These are phyloP conservation scores for Cryptosporidium xiaoi DNA, from an alignment of 169 alveolate genomes.

Conservation along the genomic window DNA sequence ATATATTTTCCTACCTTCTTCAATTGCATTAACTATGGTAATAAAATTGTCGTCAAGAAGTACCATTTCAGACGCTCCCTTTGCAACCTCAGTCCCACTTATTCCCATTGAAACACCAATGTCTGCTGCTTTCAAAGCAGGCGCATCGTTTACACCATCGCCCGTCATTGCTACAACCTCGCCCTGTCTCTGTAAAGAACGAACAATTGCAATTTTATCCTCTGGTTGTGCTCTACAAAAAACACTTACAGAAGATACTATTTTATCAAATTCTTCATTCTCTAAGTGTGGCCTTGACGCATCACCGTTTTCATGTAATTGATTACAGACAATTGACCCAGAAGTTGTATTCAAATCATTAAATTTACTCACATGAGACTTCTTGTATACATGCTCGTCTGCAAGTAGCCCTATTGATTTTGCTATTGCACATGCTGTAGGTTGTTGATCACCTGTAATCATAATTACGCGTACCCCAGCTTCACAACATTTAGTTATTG, in stretches of 20 bases:
- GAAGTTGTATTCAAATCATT: slow-evolving; percentile 3
- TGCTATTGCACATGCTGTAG: slow-evolving; percentile 97
- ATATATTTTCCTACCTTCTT: slow-evolving; percentile 91
- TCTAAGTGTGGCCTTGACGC: slow-evolving; percentile 82
- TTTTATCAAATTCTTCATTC: slow-evolving; percentile 82
- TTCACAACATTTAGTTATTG: slow-evolving; percentile 92
- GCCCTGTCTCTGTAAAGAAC: slow-evolving; percentile 88
- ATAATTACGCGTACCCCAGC: slow-evolving; percentile 98
- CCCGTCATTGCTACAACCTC: slow-evolving; percentile 93
- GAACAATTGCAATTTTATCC: slow-evolving; percentile 91
- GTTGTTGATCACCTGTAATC: slow-evolving; percentile 99
- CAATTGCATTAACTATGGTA: slow-evolving; percentile 90
- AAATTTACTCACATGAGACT: slow-evolving; percentile 6
- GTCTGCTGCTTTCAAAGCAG: slow-evolving; percentile 91
- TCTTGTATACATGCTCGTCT: slow-evolving; percentile 25
- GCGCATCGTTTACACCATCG: slow-evolving; percentile 94
- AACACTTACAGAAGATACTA: slow-evolving; percentile 83
- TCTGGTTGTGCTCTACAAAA: slow-evolving; percentile 92
- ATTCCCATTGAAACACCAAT: slow-evolving; percentile 96
- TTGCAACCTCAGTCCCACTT: slow-evolving; percentile 91
- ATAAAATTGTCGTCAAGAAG: slow-evolving; percentile 89
- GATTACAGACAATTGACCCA: slow-evolving; percentile 79
- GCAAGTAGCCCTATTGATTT: slow-evolving; percentile 86
- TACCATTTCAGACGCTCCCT: slow-evolving; percentile 87
- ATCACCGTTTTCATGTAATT: slow-evolving; percentile 83